Percentiles rank a stretch among this genome's conserved stretches.
These are phyloP conservation scores for Pugionium dolabratum DNA, from an alignment of 345 rosid species.

Conservation along the genomic window DNA sequence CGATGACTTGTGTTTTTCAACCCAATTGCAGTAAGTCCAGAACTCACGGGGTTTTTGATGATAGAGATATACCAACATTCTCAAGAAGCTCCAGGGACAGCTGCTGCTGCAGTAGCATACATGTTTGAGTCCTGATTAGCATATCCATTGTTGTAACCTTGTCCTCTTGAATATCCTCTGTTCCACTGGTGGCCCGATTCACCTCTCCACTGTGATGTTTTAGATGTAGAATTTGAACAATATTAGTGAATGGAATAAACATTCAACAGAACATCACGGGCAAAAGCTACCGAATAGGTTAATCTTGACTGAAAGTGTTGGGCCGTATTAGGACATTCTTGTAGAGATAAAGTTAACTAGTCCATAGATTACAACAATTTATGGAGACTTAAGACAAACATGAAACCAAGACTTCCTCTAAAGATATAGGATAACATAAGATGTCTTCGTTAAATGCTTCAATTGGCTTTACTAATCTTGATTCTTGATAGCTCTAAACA, in stretches of 20 bases:
- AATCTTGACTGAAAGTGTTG: neutral
- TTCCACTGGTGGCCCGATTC: slow-evolving; percentile 70
- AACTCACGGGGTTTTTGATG: slow-evolving; percentile 18
- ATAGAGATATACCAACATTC: slow-evolving; percentile 29
- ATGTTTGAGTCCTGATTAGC: slow-evolving; percentile 50
- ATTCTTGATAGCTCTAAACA: neutral
- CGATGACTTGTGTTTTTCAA: slow-evolving; percentile 13
- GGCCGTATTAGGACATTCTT: neutral
- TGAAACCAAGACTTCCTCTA: slow-evolving; percentile 4
- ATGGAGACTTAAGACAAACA: slow-evolving; percentile 1
- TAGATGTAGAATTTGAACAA: neutral
- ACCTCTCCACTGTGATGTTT: slow-evolving; percentile 67
- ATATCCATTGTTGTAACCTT: slow-evolving; percentile 61
- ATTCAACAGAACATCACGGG: neutral
- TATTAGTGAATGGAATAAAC: neutral
- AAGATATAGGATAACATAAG: neutral
- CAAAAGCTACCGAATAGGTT: slow-evolving; percentile 1
- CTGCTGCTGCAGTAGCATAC: slow-evolving; percentile 58
- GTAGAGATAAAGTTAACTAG: neutral
- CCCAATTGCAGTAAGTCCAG: slow-evolving; percentile 15
- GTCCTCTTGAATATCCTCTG: slow-evolving; percentile 70
- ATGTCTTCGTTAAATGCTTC: neutral
- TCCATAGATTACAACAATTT: slow-evolving; percentile 2
- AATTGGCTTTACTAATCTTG: neutral
- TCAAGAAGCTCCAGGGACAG: slow-evolving; percentile 71